A percentile compares a stretch with the other conserved stretches of the same genome.
Evolutionary conservation across 306 rosid species (phyloP).

Genomic region (Quercus bicolor): DNA sequence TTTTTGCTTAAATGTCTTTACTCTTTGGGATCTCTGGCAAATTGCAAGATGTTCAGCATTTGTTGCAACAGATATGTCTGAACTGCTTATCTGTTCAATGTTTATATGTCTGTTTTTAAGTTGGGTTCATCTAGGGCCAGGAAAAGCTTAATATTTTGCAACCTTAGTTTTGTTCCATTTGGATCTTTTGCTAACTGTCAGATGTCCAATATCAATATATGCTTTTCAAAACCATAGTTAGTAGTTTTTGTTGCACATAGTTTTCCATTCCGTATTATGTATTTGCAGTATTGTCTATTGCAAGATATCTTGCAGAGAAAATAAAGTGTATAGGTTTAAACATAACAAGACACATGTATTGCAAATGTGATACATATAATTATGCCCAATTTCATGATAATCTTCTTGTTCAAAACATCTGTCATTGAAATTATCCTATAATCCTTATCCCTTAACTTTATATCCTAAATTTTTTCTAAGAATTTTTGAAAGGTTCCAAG

Average conservation of each 20-base stretch:
- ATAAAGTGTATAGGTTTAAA: not conserved
- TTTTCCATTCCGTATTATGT: not conserved
- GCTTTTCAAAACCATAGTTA: not conserved
- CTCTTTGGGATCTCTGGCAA: not conserved
- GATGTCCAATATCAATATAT: not conserved
- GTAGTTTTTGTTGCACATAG: not conserved
- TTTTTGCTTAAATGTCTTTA: not conserved
- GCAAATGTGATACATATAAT: not conserved
- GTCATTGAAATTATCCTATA: not conserved
- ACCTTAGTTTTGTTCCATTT: not conserved
- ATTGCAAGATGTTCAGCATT: not conserved
- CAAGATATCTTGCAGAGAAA: not conserved
- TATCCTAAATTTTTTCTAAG: not conserved
- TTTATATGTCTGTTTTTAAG: not conserved
- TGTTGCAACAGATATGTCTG: not conserved
- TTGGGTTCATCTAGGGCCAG: not conserved
- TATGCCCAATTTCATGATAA: not conserved
- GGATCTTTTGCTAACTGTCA: not conserved
- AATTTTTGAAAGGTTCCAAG: not conserved
- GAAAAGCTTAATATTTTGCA: not conserved
- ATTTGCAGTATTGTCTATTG: not conserved
- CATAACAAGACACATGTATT: not conserved
- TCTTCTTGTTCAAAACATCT: not conserved
- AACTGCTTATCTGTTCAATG: not conserved
- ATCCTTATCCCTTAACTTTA: not conserved